Percentiles rank a stretch among this genome's conserved stretches.
Evolutionary conservation across 306 rosid genomes (phyloP).

Genomic region (Rubus parviflorus): DNA sequence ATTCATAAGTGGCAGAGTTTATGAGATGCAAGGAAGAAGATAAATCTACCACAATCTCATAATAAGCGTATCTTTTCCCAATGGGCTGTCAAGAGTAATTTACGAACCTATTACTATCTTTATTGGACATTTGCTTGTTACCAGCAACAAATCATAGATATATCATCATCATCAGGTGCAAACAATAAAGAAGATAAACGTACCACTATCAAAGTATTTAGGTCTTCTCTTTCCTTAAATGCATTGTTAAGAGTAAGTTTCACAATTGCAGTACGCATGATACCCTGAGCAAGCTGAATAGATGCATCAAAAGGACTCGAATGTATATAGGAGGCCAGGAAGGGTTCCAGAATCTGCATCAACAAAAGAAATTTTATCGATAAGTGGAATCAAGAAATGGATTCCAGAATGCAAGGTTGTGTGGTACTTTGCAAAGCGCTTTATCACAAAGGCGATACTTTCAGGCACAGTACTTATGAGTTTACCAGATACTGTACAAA

Average conservation of each 20-base stretch:
- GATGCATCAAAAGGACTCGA: slow-evolving; percentile 85
- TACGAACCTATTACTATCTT: not conserved
- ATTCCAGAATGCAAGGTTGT: slow-evolving; percentile 88
- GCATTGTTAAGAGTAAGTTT: slow-evolving; percentile 97
- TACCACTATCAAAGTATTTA: slow-evolving; percentile 91
- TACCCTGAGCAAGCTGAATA: slow-evolving; percentile 94
- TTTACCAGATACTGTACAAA: no score
- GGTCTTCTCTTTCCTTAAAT: slow-evolving; percentile 86
- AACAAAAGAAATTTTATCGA: slow-evolving; percentile 52
- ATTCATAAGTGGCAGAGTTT: not conserved
- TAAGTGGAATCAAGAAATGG: slow-evolving; percentile 81
- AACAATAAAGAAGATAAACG: slow-evolving; percentile 25
- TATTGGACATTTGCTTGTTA: not conserved
- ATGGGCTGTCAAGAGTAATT: slow-evolving; percentile 88
- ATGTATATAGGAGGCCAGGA: slow-evolving; percentile 86
- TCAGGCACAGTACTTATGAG: no score
- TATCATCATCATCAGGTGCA: not conserved
- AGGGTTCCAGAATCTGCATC: slow-evolving; percentile 87
- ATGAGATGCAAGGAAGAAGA: not conserved
- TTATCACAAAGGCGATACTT: slow-evolving; percentile 85
- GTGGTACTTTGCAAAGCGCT: slow-evolving; percentile 82
- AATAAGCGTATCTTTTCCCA: slow-evolving; percentile 75
- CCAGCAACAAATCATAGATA: not conserved
- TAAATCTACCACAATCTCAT: slow-evolving; percentile 73
- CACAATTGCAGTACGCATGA: slow-evolving; percentile 96